These are phyloP conservation scores for Botryosphaeria dothidea DNA, from an alignment of 2,329 filamentous ascomycete species.

Conservation along the genomic window DNA sequence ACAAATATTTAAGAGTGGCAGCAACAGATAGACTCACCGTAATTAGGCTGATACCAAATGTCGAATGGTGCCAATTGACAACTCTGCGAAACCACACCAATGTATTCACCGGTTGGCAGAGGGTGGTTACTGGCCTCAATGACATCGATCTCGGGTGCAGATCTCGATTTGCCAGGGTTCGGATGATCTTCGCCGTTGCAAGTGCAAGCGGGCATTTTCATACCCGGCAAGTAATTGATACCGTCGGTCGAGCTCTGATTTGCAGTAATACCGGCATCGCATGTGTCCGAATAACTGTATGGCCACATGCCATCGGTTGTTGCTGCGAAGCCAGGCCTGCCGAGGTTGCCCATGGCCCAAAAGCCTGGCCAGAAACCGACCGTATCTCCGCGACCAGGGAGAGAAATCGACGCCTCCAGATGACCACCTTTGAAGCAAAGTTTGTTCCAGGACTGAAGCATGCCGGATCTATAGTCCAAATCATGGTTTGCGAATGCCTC, in stretches of 20 bases:
- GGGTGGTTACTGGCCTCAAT: conserved; percentile 65
- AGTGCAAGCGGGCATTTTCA: conserved; percentile 69
- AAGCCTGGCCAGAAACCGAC: conserved; percentile 75
- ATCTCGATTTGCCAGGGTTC: conserved; percentile 63
- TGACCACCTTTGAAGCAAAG: conserved; percentile 72
- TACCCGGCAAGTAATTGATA: conserved; percentile 67
- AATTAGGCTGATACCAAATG: conserved; percentile 66
- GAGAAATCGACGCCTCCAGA: conserved; percentile 68
- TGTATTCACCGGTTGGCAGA: conserved; percentile 52
- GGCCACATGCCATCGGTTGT: conserved; percentile 75
- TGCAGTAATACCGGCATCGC: conserved; percentile 69
- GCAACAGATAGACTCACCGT: conserved; percentile 30
- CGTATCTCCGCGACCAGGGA: conserved; percentile 66
- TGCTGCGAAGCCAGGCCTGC: conserved; percentile 66
- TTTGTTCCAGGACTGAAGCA: conserved; percentile 75
- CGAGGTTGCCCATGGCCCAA: conserved; percentile 75
- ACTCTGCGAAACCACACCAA: conserved; percentile 66
- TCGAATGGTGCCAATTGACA: conserved; percentile 71
- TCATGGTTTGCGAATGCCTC: conserved; percentile 66
- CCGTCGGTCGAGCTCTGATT: conserved; percentile 71
- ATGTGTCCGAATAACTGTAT: conserved; percentile 69
- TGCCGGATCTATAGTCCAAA: conserved; percentile 69
- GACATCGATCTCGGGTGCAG: conserved; percentile 71
- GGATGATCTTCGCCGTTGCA: conserved; percentile 67
- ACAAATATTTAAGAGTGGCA: no score